Percentiles rank a stretch among this genome's conserved stretches.
Conservation (phyloP, 768 basidiomycete genomes). For the Lactifluus subvellereus region DNA sequence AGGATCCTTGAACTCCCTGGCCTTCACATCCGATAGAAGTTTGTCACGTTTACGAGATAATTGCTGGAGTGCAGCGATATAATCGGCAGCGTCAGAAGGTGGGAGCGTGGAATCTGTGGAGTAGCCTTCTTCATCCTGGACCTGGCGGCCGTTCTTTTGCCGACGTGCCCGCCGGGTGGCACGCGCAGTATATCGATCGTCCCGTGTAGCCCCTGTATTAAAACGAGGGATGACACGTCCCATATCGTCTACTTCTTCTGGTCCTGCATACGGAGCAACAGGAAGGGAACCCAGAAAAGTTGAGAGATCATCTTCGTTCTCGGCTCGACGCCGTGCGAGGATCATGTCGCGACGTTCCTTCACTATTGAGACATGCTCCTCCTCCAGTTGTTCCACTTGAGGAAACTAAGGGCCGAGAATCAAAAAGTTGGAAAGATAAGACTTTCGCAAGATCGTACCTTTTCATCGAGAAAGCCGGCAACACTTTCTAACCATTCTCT, state of each 20-base stretch:
- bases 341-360: conserved; percentile 71
- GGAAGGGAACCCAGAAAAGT: conserved; percentile 56
- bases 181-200: conserved; percentile 57
- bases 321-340: conserved; percentile 55
- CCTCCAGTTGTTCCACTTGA: conserved; percentile 68
- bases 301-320: conserved; percentile 77
- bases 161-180: conserved; percentile 48
- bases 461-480: conserved; percentile 83
- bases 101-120: conserved; percentile 79
- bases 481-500: conserved; percentile 77
- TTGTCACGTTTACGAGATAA: conserved; percentile 47
- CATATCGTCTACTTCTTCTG: conserved; percentile 55
- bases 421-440: conserved; percentile 12
- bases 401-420: conserved; percentile 53
- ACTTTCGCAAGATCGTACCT: conserved; percentile 43
- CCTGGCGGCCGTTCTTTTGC: conserved; percentile 23
- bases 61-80: conserved; percentile 51
- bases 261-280: conserved; percentile 26
- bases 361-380: conserved; percentile 65
- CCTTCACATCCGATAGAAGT: conserved; percentile 75
- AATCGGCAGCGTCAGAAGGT: conserved; percentile 63
- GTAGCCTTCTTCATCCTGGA: conserved; percentile 65
- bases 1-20: conserved; percentile 81
- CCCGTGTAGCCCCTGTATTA: conserved; percentile 41
- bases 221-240: conserved; percentile 46